Percentiles rank a stretch among this genome's conserved stretches.
These are phyloP conservation scores for Plectosphaerella sp. DNA, from an alignment of 2,329 filamentous ascomycete species.

Conservation along the genomic window DNA sequence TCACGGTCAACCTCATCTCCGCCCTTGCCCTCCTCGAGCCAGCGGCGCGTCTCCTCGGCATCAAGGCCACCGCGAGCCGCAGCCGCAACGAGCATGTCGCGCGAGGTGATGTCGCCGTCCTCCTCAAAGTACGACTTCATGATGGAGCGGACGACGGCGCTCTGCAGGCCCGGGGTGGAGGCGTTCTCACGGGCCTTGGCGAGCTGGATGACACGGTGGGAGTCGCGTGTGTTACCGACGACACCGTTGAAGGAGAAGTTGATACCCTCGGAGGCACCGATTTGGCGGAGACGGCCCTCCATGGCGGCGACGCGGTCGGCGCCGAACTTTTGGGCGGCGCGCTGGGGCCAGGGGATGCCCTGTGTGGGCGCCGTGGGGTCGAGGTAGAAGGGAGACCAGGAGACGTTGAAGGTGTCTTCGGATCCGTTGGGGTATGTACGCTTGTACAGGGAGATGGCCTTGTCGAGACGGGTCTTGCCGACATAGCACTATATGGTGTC, in stretches of 20 bases:
- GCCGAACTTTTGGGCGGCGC: slow-evolving; percentile 64
- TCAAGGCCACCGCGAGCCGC: slow-evolving; percentile 51
- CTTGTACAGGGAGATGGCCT: slow-evolving; percentile 65
- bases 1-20: slow-evolving; percentile 54
- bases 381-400: slow-evolving; percentile 79
- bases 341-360: slow-evolving; percentile 40
- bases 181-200: slow-evolving; percentile 42
- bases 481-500: slow-evolving; percentile 60
- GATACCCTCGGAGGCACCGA: slow-evolving; percentile 65
- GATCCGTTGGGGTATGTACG: slow-evolving; percentile 52
- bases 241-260: slow-evolving; percentile 67
- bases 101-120: slow-evolving; percentile 58
- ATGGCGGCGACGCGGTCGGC: slow-evolving; percentile 54
- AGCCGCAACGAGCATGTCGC: slow-evolving; percentile 45
- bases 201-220: slow-evolving; percentile 72
- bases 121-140: slow-evolving; percentile 65
- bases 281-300: slow-evolving; percentile 46
- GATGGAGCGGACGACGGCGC: slow-evolving; percentile 54
- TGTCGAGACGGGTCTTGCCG: slow-evolving; percentile 70
- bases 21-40: slow-evolving; percentile 50
- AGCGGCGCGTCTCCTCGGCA: slow-evolving; percentile 43
- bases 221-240: slow-evolving; percentile 73
- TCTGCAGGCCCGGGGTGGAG: slow-evolving; percentile 45
- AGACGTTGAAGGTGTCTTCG: slow-evolving; percentile 66
- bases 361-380: slow-evolving; percentile 55